Evolutionary conservation across 345 rosid species (phyloP), one percentile per base, ranked within the genome.

Genomic region (Raphanus sativus): DNA sequence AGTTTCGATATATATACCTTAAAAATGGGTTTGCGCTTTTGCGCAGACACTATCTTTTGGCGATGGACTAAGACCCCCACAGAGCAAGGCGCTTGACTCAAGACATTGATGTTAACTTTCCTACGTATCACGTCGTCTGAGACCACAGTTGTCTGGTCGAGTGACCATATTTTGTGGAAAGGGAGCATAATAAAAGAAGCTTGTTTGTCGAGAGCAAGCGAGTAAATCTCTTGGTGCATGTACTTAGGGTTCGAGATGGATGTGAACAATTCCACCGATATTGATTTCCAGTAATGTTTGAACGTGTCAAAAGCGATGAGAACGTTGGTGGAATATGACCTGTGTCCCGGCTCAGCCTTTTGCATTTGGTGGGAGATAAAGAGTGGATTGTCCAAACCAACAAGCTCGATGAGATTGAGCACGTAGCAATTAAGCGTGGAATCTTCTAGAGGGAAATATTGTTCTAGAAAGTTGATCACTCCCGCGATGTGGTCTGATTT

Each of bases 81-180:
- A 0, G 92, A 90, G 71, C 95, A 90, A 16, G 92, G 89, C 1
- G 92, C 86, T 60, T 48, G 78, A 5, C 84, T 84, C 4, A 88
- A 85, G 67, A 88, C 83, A 13, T 65, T 81, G 8, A 71, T 38
- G 45, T 90, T 90, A 16, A 84, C 72, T 8, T 62, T 42, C 77
- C 87, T 75, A 15, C 80, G 62, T 8, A 3, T 40, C 3, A 55
- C 52, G 34, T 79, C 77, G 2, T 86, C 88, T 0, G 87, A 75
- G 65, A 75, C 80, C 12, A 84, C 59, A 4, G 67, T 54, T 29
- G 73, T 69, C 26, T 71, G 86, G 32, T 83, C 83, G 6, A 69
- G 54, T 0, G 82, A 77, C 92, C 92, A 86, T 73, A 52, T 82
- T 11, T 73, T 38, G 33, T 88, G 92, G 69, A 88, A 87, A 16